Evolutionary conservation across 768 basidiomycete species (phyloP), one percentile per base, ranked within the genome.

Genomic region (Lactarius trivialis): DNA sequence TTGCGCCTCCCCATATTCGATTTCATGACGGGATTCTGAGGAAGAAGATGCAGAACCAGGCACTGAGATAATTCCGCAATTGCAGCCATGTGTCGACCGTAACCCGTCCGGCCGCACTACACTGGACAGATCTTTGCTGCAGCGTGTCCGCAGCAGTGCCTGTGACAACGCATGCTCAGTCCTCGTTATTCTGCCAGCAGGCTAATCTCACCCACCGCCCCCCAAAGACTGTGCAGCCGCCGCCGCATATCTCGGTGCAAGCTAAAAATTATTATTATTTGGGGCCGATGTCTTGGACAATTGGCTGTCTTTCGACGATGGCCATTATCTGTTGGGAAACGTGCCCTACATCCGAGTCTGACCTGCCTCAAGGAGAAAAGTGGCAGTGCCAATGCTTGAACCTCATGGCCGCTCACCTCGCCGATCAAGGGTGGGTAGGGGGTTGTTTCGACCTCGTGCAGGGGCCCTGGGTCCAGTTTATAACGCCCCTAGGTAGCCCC

Each of bases 61-160:
- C 39, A 57, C 61, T 19, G 45, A 51, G 41, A 24, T 48, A 24
- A 24, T 48, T 24, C 45, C 21, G 45, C 45, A 32, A 51, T 51
- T 32, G 19, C 17, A 28, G 5, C 15, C 50, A n/a, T 19, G 26
- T 19, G 50, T 51, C 50, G 17, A n/a, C n/a, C n/a, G n/a, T n/a
- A n/a, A n/a, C 50, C 19, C 19, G 1, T 32, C 28, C 30, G 50
- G 30, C 50, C 15, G 19, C 26, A 30, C 28, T 32, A 1, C 28
- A 28, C 50, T 51, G 28, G 28, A 15, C 28, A 2, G 6, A 6
- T 30, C n/a, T 37, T 33, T 28, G 39, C 14, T 26, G 15, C 39
- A 39, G 32, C 49, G 60, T 61, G 50, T 61, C 61, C 52, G 37
- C 55, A 14, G 21, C 19, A 19, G 56, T 58, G 51, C 30, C 56